Conservation (phyloP, 805 yeast species). For the Lachancea dasiensis region DNA sequence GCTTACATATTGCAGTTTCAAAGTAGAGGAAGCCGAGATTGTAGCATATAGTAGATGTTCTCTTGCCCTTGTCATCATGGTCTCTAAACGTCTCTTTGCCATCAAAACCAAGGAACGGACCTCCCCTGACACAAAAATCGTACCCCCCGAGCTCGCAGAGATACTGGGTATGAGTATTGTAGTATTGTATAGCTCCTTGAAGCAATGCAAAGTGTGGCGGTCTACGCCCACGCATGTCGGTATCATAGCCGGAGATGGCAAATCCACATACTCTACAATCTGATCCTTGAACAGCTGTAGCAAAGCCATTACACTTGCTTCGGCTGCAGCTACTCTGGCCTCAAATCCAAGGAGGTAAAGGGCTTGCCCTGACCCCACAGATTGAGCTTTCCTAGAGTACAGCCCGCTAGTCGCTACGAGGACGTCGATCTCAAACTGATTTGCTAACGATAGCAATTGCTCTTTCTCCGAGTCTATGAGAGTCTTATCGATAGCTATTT, state of each 20-base stretch:
- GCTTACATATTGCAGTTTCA: conserved; percentile 21
- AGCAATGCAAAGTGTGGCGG: conserved; percentile 16
- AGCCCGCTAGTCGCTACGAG: conserved; percentile 11
- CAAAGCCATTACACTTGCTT: conserved; percentile 16
- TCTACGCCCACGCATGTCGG: conserved; percentile 23
- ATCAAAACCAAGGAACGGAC: conserved; percentile 16
- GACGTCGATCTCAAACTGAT: conserved; percentile 19
- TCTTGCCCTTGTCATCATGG: conserved; percentile 10
- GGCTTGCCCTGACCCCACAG: conserved; percentile 4
- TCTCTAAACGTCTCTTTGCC: conserved; percentile 17
- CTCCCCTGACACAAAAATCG: conserved; percentile 20
- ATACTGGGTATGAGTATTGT: conserved; percentile 18
- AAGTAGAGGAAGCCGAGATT: conserved; percentile 20
- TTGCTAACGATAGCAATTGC: conserved; percentile 11
- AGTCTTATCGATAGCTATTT: background rate
- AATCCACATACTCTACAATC: conserved; percentile 18
- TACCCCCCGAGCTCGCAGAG: conserved; percentile 7
- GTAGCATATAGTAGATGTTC: conserved; percentile 15
- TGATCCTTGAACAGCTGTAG: conserved; percentile 12
- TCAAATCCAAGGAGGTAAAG: conserved; percentile 19
- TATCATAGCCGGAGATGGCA: conserved; percentile 20
- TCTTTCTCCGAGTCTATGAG: background rate
- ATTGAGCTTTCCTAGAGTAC: background rate
- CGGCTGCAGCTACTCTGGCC: conserved; percentile 15
- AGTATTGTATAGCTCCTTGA: conserved; percentile 17